Conservation (phyloP, 208 protist genomes). For the Naegleria fowleri region DNA sequence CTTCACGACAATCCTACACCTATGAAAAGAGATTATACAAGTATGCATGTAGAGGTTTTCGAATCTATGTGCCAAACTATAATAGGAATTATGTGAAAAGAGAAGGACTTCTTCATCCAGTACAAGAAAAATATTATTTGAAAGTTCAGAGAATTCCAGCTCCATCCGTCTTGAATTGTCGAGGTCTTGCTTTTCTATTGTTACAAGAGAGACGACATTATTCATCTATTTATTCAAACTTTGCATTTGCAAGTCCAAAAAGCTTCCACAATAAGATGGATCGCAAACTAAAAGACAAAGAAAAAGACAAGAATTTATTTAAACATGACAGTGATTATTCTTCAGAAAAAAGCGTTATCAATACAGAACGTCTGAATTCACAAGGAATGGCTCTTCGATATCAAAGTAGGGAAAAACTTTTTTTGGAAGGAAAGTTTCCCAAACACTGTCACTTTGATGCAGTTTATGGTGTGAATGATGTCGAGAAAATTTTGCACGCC, state of each 20-base stretch:
- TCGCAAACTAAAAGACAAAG: not conserved
- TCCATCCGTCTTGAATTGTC: not conserved
- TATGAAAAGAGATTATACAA: conserved; percentile 37
- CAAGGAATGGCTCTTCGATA: not conserved
- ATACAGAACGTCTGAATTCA: not conserved
- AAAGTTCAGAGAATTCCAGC: not conserved
- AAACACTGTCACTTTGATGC: too few species aligned
- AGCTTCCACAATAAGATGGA: too few species aligned
- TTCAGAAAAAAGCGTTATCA: too few species aligned
- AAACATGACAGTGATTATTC: not conserved
- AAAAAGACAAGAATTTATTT: not conserved
- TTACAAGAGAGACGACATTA: not conserved
- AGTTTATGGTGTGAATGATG: not conserved
- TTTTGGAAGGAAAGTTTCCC: not conserved
- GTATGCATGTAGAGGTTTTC: conserved; percentile 37
- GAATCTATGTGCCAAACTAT: conserved; percentile 27
- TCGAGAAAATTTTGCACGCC: not conserved
- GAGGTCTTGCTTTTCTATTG: not conserved
- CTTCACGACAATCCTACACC: conserved; percentile 34
- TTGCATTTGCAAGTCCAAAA: too few species aligned
- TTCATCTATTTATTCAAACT: too few species aligned
- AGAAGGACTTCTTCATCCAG: not conserved
- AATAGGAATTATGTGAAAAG: not conserved
- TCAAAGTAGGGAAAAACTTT: not conserved
- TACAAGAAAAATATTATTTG: not conserved